Base-by-base conservation (phyloP, 2,329 filamentous ascomycete species). In the Passalora sequoiae region DNA sequence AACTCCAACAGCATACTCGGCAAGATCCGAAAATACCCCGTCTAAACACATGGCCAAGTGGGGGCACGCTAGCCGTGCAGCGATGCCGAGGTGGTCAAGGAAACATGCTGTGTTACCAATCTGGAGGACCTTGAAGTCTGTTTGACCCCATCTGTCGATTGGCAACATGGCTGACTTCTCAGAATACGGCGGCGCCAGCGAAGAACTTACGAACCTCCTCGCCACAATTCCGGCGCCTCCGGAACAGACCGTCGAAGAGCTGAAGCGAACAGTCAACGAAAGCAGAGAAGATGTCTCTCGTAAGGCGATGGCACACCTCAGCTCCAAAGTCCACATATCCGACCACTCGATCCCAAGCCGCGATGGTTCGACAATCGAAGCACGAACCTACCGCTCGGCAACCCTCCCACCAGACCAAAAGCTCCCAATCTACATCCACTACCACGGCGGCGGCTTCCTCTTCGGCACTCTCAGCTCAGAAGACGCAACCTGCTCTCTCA, bases 361-460 rank as follows among this genome's bases (percentile, higher is more conserved):
- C 8, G 74, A 77, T 47, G 69, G 69, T 8, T 57, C 60, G 3
- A 51, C 54, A 1, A 62, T 77, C 19, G 64, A 71, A 54, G 71
- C 66, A 6, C 67, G 74, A 22, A 72, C 54, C 36, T 77, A 76
- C 51, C 68, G 70, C 6, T 67, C 73, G 0, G 46, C 56, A 5
- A 56, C 58, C 3, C 50, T 59, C 2, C 45, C 63, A 6, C 21
- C 55, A 20, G 55, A 64, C 7, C 61, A 65, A 30, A 56, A 49
- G 4, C 62, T 78, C 0, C 76, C 77, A 0, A 47, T 51, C 25
- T 57, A 51, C 42, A 60, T 78, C 0, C 71, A 75, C 48, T 59
- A 77, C 1, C 77, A 78, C 49, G 76, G 77, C 3, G 76, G 76
- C 3, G 76, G 75, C 0, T 81, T 75, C 44, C 51, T 78, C 6